phyloP scores from a whole-genome alignment of 345 rosid species.

The Alliaria petiolata region DNA sequence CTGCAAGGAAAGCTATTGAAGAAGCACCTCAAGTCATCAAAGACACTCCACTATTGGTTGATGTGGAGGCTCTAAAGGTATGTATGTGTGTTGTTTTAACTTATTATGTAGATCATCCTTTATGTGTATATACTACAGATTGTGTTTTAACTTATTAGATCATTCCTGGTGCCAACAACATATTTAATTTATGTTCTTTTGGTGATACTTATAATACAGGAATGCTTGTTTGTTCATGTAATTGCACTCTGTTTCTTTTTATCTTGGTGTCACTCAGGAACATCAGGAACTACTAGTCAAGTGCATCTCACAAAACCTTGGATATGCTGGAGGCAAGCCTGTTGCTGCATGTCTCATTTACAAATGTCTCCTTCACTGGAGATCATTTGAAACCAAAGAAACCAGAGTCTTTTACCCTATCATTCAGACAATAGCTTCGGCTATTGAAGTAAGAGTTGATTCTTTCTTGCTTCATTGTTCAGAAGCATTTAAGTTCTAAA shows the following conservation, averaged over 20 bases:
- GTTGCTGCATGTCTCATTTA: too few relatives aligned
- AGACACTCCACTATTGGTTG: too few relatives aligned
- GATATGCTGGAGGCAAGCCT: too few relatives aligned
- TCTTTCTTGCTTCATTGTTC: neutral
- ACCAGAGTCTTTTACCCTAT: slow-evolving; percentile 75
- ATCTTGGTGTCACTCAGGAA: neutral
- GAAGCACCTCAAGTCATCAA: too few relatives aligned
- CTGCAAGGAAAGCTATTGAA: too few relatives aligned
- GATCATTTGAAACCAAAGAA: neutral
- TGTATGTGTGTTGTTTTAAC: slow-evolving; percentile 1
- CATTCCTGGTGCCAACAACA: slow-evolving; percentile 51
- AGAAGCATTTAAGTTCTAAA: neutral
- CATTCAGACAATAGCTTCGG: slow-evolving; percentile 85
- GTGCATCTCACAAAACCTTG: too few relatives aligned
- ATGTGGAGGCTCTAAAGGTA: slow-evolving; percentile 81
- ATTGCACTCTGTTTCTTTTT: neutral
- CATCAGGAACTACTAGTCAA: too few relatives aligned
- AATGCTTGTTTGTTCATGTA: slow-evolving; percentile 3
- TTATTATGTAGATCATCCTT: neutral
- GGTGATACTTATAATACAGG: neutral
- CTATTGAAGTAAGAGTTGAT: slow-evolving; percentile 57
- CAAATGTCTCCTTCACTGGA: too few relatives aligned
- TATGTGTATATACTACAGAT: neutral
- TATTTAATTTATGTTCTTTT: neutral
- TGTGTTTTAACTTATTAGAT: too few relatives aligned